Conservation (phyloP, 2,329 filamentous ascomycete genomes). For the Thermothelomyces thermophilus region DNA sequence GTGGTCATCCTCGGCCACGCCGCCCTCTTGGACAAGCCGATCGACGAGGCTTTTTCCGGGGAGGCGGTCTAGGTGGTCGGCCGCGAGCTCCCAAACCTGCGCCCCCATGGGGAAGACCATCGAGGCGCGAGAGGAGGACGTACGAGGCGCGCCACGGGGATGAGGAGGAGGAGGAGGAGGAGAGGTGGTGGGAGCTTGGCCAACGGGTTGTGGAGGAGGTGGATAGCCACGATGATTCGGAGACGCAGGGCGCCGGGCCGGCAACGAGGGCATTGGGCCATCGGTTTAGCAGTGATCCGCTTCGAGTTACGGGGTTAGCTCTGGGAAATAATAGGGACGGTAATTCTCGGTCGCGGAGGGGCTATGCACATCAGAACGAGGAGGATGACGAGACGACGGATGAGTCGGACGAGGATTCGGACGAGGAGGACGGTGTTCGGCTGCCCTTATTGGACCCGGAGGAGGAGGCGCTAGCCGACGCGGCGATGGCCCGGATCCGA, state of each 20-base stretch:
- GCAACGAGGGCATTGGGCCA: slow-evolving; percentile 33
- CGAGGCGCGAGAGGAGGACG: slow-evolving; percentile 72
- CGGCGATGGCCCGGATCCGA: slow-evolving; percentile 72
- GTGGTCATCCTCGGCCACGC: slow-evolving; percentile 94
- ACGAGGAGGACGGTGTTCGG: slow-evolving; percentile 45
- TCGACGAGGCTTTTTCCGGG: slow-evolving; percentile 99
- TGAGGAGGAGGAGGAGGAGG: slow-evolving; percentile 21
- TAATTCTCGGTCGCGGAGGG: slow-evolving; percentile 32
- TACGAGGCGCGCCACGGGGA: slow-evolving; percentile 43
- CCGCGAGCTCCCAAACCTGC: slow-evolving; percentile 94
- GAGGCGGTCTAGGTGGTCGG: slow-evolving; percentile 99
- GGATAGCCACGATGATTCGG: slow-evolving; percentile 51
- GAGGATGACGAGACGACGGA: slow-evolving; percentile 41
- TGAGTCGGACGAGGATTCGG: slow-evolving; percentile 42
- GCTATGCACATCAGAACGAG: slow-evolving; percentile 34
- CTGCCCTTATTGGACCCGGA: slow-evolving; percentile 45
- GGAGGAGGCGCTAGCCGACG: slow-evolving; percentile 70
- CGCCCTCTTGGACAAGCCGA: slow-evolving; percentile 93
- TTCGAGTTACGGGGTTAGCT: slow-evolving; percentile 56
- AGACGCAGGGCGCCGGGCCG: slow-evolving; percentile 50
- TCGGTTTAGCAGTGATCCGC: slow-evolving; percentile 53
- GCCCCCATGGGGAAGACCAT: slow-evolving; percentile 99
- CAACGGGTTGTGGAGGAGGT: slow-evolving; percentile 60
- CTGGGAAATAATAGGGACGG: slow-evolving; percentile 42
- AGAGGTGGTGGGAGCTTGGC: slow-evolving; percentile 33